Base-by-base conservation (phyloP, 805 yeast genomes). In the Lachancea lanzarotensis region DNA sequence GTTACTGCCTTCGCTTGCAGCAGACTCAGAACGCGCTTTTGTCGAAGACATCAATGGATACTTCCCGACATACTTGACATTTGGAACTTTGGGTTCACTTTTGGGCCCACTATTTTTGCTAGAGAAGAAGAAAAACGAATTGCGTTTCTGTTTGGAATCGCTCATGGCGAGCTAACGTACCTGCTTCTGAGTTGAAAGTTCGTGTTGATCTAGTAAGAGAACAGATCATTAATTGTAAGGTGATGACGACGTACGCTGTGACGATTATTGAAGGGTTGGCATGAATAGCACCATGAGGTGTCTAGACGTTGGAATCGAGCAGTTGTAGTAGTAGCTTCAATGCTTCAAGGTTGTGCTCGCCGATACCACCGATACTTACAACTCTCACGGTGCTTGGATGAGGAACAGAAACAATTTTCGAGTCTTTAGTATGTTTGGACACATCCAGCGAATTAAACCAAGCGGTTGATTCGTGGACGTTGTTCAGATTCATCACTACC, bases 301-400 rank as follows among this genome's bases (percentile, higher is more conserved):
- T 13, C 17, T 30, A 31, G 13, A 25, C 39, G 17, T 36, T 22
- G 30, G 39, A 9, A 3, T 41, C 20, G 8, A 43, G 30, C 16
- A 43, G 35, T 3, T 43, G 20, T n/a, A 38, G 42, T 17, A 62
- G 50, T 26, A 55, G 35, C 16, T 53, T 55, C 25, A 63, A 35
- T 8, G 65, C 64, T 16, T 52, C 51, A n/a, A 52, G 33, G 30
- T 60, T 57, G 45, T 63, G 59, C 39, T 62, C 67, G 3, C 60
- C 62, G 13, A 61, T 56, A 6, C 67, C 66, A 30, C 67, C 67
- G 19, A 62, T 53, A 35, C 63, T 59, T 0, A 62, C 50, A 2
- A 59, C 57, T 34, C 63, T 50, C 6, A 57, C 55, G 12, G 66
- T 57, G 27, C 60, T 56, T n/a, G 63, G 62, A 38, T 61, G 66